phyloP scores from a whole-genome alignment of 768 basidiomycete species.

The Lentinula boryana region DNA sequence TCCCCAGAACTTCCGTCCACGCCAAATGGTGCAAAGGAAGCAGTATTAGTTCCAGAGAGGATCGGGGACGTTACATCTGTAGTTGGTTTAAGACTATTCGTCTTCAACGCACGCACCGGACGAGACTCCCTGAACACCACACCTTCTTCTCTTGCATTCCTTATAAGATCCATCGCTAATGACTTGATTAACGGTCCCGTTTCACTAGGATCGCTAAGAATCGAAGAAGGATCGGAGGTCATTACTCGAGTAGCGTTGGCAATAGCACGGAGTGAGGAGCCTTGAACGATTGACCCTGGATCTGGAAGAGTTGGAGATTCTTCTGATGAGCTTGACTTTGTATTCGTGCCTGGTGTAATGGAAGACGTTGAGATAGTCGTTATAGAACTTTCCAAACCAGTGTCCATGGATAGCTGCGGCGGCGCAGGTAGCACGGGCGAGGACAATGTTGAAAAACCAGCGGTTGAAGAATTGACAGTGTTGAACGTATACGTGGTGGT shows the following conservation, averaged over 20 bases:
- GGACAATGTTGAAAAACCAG: not conserved
- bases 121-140: constrained; percentile 32
- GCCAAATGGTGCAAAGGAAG: not conserved
- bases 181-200: constrained; percentile 52
- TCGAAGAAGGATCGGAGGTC: constrained; percentile 66
- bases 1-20: not conserved
- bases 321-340: not conserved
- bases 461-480: not conserved
- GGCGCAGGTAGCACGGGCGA: constrained; percentile 1
- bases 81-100: not conserved
- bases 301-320: constrained; percentile 7
- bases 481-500: not conserved
- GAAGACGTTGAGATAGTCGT: not conserved
- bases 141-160: constrained; percentile 59
- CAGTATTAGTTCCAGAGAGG: not conserved
- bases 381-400: not conserved
- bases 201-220: constrained; percentile 64
- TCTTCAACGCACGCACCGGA: not conserved
- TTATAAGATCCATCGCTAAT: constrained; percentile 64
- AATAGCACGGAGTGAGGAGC: constrained; percentile 68
- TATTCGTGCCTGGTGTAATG: not conserved
- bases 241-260: constrained; percentile 83
- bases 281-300: constrained; percentile 36
- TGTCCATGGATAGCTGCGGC: not conserved
- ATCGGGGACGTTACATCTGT: not conserved